phyloP scores from a whole-genome alignment of 2,329 filamentous ascomycete species.

The Graphium sp. region DNA sequence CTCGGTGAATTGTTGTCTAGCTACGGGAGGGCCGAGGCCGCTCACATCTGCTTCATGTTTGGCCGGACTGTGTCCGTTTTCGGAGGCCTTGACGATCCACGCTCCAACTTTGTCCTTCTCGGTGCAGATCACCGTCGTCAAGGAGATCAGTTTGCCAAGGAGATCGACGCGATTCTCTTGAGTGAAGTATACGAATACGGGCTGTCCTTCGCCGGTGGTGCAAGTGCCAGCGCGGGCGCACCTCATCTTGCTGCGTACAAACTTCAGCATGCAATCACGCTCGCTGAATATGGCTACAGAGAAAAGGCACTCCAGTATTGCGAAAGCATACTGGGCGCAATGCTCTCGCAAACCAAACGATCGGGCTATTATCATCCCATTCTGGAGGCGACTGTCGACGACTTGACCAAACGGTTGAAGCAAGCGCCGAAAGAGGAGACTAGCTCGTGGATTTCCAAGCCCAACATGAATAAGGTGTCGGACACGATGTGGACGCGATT shows the following conservation, averaged over 20 bases:
- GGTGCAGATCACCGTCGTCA: constrained; percentile 67
- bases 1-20: constrained; percentile 68
- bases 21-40: constrained; percentile 80
- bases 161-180: constrained; percentile 77
- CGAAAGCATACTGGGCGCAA: constrained; percentile 60
- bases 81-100: constrained; percentile 68
- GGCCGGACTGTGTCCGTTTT: constrained; percentile 55
- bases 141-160: constrained; percentile 55
- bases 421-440: constrained; percentile 70
- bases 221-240: constrained; percentile 36
- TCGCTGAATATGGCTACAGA: constrained; percentile 71
- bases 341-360: constrained; percentile 64
- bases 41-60: constrained; percentile 88
- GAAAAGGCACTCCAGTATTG: constrained; percentile 84
- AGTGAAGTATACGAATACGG: constrained; percentile 94
- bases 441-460: constrained; percentile 83
- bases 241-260: constrained; percentile 88
- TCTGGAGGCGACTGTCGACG: constrained; percentile 63
- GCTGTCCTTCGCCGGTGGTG: constrained; percentile 48
- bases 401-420: constrained; percentile 67
- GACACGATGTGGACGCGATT: constrained; percentile 83
- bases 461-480: constrained; percentile 90
- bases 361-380: constrained; percentile 74
- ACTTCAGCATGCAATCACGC: constrained; percentile 65
- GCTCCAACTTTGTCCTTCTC: constrained; percentile 64